Evolutionary conservation across 2,329 filamentous ascomycete genomes (phyloP), one percentile per base, ranked within the genome.

Genomic region (Fusarium citri): DNA sequence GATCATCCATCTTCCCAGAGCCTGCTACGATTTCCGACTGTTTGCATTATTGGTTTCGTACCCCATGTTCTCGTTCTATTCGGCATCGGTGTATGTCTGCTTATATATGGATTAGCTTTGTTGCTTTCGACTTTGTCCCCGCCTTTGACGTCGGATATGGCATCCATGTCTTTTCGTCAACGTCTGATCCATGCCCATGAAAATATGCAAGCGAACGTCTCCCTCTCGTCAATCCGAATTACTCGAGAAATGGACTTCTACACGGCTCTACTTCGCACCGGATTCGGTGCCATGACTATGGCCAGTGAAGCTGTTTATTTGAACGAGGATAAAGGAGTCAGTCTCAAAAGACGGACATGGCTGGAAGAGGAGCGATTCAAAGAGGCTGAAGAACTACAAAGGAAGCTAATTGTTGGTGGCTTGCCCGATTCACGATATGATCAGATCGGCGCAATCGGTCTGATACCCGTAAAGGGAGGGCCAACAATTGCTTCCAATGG

Each of bases 231-330:
- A 41, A 88, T 98, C 40, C 89, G 91, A 15, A 88, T 98, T 57
- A 93, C 91, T 45, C 90, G 92, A 83, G 90, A 94, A 58, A 97
- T 98, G 84, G 96, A 99, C 78, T 98, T 98, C 77, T 99, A 98
- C 78, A 97, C 94, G 0, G 92, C 94, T 0, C 84, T 98, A 7
- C 85, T 98, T 5, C 91, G 94, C 64, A 89, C 94, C 37, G 96
- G 96, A 0, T 98, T 98, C 76, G 91, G 90, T 14, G 90, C 95
- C 15, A 89, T 98, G 65, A 97, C 94, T 1, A 95, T 97, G 79
- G 96, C 96, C 1, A 97, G 94, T 74, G 94, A 98, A 79, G 95
- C 95, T 6, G 96, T 98, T 0, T 98, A 97, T 76, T 84, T 99
- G 14, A 97, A 98, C 66, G 95, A 98, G 79, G 95, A 95, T 47